These are phyloP conservation scores for Aspergillus fructus DNA, from an alignment of 2,329 filamentous ascomycete species.

Conservation along the genomic window DNA sequence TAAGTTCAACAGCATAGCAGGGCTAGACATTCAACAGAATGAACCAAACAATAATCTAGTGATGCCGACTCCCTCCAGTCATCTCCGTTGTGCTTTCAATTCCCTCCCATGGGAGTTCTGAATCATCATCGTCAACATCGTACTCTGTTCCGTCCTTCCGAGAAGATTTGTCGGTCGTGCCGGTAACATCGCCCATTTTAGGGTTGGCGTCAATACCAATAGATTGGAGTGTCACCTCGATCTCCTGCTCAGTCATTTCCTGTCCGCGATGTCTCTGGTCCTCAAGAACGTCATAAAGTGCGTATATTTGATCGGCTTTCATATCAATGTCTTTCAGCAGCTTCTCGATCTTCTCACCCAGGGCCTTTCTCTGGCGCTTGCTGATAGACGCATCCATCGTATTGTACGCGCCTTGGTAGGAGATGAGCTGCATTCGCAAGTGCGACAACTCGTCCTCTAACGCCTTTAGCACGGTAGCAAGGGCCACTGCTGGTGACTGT, in stretches of 20 bases:
- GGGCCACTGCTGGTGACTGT: conserved; percentile 68
- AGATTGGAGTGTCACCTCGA: conserved; percentile 61
- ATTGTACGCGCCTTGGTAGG: conserved; percentile 63
- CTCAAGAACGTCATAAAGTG: conserved; percentile 79
- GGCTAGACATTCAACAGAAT: neutral
- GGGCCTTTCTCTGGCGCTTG: conserved; percentile 61
- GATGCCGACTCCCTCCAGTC: conserved; percentile 26
- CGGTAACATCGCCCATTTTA: conserved; percentile 25
- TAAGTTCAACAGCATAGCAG: neutral
- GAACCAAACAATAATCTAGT: conserved; percentile 5
- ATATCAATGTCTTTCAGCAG: conserved; percentile 65
- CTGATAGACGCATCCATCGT: conserved; percentile 65
- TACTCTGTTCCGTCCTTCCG: conserved; percentile 18
- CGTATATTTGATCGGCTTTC: conserved; percentile 78
- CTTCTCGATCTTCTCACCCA: conserved; percentile 62
- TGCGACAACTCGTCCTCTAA: conserved; percentile 78
- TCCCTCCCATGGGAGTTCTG: conserved; percentile 45
- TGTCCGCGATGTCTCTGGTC: conserved; percentile 68
- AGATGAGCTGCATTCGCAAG: conserved; percentile 67
- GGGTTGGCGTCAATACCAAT: conserved; percentile 38
- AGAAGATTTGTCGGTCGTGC: conserved; percentile 29
- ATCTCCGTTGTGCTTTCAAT: conserved; percentile 44
- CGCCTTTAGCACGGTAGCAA: conserved; percentile 80
- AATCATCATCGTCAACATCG: conserved; percentile 34
- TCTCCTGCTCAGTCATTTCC: conserved; percentile 61